Conservation (phyloP, 805 yeast genomes). For the Hanseniaspora guilliermondii region DNA sequence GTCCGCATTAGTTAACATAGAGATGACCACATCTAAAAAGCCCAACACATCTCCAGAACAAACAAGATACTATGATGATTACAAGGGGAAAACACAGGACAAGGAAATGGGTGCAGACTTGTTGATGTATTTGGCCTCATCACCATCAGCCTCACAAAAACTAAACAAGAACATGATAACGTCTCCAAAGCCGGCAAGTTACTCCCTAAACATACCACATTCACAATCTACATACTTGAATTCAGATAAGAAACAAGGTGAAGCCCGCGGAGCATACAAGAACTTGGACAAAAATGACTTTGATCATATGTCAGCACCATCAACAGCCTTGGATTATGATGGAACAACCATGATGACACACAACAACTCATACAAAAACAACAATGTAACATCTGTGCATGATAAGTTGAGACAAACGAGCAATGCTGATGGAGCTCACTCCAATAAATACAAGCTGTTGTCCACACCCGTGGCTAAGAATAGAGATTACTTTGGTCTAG, state of each 20-base stretch:
- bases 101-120: slow-evolving; percentile 28
- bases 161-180: not conserved
- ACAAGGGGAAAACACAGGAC: not conserved
- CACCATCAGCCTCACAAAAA: slow-evolving; percentile 20
- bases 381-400: not conserved
- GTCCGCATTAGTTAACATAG: slow-evolving; percentile 36
- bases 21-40: not conserved
- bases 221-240: slow-evolving; percentile 4
- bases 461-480: slow-evolving; percentile 12
- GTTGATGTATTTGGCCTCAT: slow-evolving; percentile 28
- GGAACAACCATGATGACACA: slow-evolving; percentile 11
- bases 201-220: not conserved
- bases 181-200: not conserved
- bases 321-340: slow-evolving; percentile 4
- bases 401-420: not conserved
- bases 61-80: not conserved
- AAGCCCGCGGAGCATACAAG: not conserved
- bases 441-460: slow-evolving; percentile 6
- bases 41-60: not conserved
- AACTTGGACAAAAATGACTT: not conserved
- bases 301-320: slow-evolving; percentile 10
- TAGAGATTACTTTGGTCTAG: slow-evolving; percentile 9
- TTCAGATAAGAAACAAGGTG: not conserved
- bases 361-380: not conserved
- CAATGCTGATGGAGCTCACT: not conserved